phyloP scores from a whole-genome alignment of 73 alveolate species.

The Paraurostyla sp. region DNA sequence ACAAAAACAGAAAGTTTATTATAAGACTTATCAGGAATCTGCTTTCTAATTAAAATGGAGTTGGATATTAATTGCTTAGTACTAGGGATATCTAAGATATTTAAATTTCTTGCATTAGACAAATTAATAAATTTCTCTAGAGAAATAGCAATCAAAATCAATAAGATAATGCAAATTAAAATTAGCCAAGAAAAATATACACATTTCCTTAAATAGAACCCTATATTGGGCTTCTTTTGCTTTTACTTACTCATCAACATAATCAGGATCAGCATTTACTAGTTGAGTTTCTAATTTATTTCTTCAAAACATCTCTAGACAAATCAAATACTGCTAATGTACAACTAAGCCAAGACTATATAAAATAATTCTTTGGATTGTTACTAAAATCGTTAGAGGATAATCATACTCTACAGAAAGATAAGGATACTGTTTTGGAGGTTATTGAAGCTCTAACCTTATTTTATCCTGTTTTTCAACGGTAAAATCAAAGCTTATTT shows the following conservation, averaged over 20 bases:
- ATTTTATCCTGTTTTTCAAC: background rate
- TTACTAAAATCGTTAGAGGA: background rate
- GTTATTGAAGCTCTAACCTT: constrained; percentile 16
- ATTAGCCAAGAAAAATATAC: background rate
- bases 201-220: background rate
- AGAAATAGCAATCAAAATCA: background rate
- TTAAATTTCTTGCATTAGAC: background rate
- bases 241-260: background rate
- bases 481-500: constrained; percentile 3
- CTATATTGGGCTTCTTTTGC: background rate
- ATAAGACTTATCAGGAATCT: background rate
- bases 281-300: constrained; percentile 28
- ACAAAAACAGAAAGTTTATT: constrained; percentile 5
- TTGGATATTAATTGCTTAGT: background rate
- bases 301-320: constrained; percentile 44
- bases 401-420: background rate
- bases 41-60: background rate
- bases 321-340: background rate
- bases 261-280: constrained; percentile 16
- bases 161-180: background rate
- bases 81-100: background rate
- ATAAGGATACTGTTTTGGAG: background rate
- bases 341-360: background rate
- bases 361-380: background rate
- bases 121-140: background rate